Evolutionary conservation across 75 land plant genomes (phyloP), one percentile per base, ranked within the genome.

Genomic region (Isoetes taiwanensis): DNA sequence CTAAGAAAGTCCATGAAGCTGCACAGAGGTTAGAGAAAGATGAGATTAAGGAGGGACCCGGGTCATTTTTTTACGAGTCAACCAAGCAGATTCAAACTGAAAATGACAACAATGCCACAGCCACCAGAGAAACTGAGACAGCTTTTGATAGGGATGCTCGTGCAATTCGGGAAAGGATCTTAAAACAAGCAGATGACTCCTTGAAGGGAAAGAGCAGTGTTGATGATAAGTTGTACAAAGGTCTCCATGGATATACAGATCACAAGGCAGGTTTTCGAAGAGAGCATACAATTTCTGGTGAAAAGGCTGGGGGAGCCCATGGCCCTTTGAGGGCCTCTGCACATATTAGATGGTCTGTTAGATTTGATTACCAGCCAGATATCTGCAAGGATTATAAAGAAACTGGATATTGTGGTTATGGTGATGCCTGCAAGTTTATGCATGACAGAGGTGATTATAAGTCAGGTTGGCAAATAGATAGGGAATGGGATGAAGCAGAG

Each of bases 381-480:
- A 86, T 91, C 11, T 91, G 97, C 65, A 91, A 91, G 70, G 97
- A 91, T 56, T 91, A 91, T 61, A 91, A 91, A 69, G 97, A 91
- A 59, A 91, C 97, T 1, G 97, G 97, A 43, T 91, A 91, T 37
- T 91, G 97, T 71, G 97, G 97, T 24, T 91, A 77, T 64, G 97
- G 97, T 0, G 97, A 91, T 71, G 48, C 97, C 0, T 91, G 97
- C 57, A 91, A 91, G 67, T 91, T 86, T 48, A 80, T 91, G 94
- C 97, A 91, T 56, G 97, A 91, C 50, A 74, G 97, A 38, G 97
- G 97, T 32, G 97, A 91, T 75, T 91, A 91, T 54, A 91, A 91
- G 66, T 78, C 94, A 33, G 97, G 97, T 1, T 91, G 97, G 97
- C 97, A 91, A 61, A 54, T 91, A 75, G 97, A 91, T 71, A 80